These are phyloP conservation scores for Orbilia blumenaviensis DNA, from an alignment of 2,329 filamentous ascomycete genomes.

Conservation along the genomic window DNA sequence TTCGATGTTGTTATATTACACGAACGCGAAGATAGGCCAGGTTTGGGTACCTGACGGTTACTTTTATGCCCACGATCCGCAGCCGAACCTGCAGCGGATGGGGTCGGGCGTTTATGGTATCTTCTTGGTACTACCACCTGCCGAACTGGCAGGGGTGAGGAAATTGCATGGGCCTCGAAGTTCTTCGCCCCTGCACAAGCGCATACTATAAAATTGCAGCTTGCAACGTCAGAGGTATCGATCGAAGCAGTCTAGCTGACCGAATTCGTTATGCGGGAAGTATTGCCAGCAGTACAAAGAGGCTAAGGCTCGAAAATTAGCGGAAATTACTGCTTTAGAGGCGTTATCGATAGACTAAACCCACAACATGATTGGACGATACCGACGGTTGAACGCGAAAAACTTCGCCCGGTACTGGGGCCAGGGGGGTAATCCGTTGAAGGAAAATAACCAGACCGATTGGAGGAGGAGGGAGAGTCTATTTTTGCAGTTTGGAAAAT, in stretches of 20 bases:
- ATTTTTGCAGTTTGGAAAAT: slow-evolving; percentile 47
- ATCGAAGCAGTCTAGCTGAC: slow-evolving; percentile 31
- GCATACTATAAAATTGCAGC: slow-evolving; percentile 27
- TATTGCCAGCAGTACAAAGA: slow-evolving; percentile 28
- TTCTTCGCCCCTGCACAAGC: slow-evolving; percentile 32
- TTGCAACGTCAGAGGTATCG: slow-evolving; percentile 39
- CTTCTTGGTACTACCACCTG: slow-evolving; percentile 38
- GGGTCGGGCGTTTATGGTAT: slow-evolving; percentile 40
- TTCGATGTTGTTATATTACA: slow-evolving; percentile 51
- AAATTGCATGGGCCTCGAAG: slow-evolving; percentile 26
- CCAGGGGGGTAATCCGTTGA: slow-evolving; percentile 39
- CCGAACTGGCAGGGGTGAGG: slow-evolving; percentile 28
- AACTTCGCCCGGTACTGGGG: slow-evolving; percentile 25
- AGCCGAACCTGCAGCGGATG: slow-evolving; percentile 29
- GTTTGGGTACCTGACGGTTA: slow-evolving; percentile 40
- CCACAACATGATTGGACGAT: slow-evolving; percentile 32
- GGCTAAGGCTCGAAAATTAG: slow-evolving; percentile 48
- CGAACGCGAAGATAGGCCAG: slow-evolving; percentile 4
- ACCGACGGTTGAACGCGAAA: slow-evolving; percentile 42
- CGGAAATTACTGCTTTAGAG: slow-evolving; percentile 50
- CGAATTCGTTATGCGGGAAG: slow-evolving; percentile 26
- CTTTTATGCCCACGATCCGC: slow-evolving; percentile 28
- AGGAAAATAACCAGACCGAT: slow-evolving; percentile 39
- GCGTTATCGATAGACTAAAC: slow-evolving; percentile 53
- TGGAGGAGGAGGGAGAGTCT: slow-evolving; percentile 27